Evolutionary conservation across 495 filamentous ascomycete genomes (phyloP), one percentile per base, ranked within the genome.

Genomic region (Penicillium simplicissimum): DNA sequence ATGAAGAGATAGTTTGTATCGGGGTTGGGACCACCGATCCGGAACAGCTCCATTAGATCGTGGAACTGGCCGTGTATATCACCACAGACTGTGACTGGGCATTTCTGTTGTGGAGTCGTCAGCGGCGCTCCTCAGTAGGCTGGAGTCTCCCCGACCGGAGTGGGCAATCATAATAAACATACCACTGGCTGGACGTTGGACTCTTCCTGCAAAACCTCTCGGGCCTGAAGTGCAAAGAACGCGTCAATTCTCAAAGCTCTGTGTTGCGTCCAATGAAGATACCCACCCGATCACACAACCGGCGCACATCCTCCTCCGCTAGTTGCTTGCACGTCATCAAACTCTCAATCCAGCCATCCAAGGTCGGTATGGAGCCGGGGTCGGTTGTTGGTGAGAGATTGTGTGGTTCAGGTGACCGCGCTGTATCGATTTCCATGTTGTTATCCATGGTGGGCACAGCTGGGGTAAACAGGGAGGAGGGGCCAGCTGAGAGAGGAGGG

Each of bases 241-340:
- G 45, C 42, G 63, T 64, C 60, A 65, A 67, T 63, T 71, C 59
- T 70, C 57, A 11, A 45, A 37, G 17, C 49, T 25, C n/a, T 45
- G 13, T n/a, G 5, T 8, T 10, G 23, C 51, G 17, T 42, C 38
- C 38, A 37, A 51, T 23, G 25, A 62, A 17, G 23, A 40, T 40
- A 82, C 88, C 72, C 80, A 97, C 93, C 86, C 96, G 94, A 75
- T 98, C 95, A 82, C 95, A 98, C 71, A 98, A 85, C 70, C 92
- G 88, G 77, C 96, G 93, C 60, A 98, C 95, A 76, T 98, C 96
- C 33, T 85, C 82, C 82, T 98, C 95, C 56, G 90, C 85, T 76
- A 98, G 83, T 82, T 97, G 96, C 78, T 98, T 98, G 88, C 95
- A 98, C 73, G 79, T 89, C 95, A 98, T 98, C 79, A 98, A 81